These are phyloP conservation scores for Pseudophaeomoniella oleicola DNA, from an alignment of 2,329 filamentous ascomycete species.

Conservation along the genomic window DNA sequence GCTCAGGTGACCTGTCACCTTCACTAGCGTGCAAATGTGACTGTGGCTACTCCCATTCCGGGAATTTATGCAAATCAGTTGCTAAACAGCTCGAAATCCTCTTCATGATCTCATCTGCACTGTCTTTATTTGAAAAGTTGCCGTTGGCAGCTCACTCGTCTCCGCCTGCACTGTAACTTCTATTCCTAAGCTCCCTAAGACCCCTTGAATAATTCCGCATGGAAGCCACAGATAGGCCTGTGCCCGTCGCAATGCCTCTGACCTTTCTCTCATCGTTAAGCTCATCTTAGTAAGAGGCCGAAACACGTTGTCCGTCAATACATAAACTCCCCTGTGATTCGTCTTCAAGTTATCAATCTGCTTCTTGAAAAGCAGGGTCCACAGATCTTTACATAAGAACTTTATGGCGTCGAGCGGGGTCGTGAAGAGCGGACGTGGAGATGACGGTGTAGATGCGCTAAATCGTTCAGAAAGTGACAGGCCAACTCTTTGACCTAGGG, in stretches of 20 bases:
- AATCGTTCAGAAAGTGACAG: conserved; percentile 48
- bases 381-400: conserved; percentile 96
- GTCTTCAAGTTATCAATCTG: conserved; percentile 98
- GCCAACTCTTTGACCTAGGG: background rate
- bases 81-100: too few species aligned
- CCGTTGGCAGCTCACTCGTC: conserved; percentile 69
- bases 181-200: conserved; percentile 83
- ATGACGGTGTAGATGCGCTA: conserved; percentile 16
- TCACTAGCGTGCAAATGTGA: too few species aligned
- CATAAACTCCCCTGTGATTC: conserved; percentile 92
- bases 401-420: conserved; percentile 95
- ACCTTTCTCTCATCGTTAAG: conserved; percentile 51
- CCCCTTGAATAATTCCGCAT: conserved; percentile 80
- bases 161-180: conserved; percentile 85
- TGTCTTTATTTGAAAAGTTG: conserved; percentile 93
- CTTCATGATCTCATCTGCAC: background rate
- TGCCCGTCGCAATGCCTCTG: conserved; percentile 58
- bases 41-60: too few species aligned
- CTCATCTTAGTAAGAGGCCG: conserved; percentile 82
- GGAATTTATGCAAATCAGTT: too few species aligned
- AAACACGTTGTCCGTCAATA: conserved; percentile 86
- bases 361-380: conserved; percentile 87
- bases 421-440: conserved; percentile 70
- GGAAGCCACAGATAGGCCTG: conserved; percentile 84
- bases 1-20: too few species aligned